These are phyloP conservation scores for Raphanus hybrid DNA, from an alignment of 441 rosid species.

Conservation along the genomic window DNA sequence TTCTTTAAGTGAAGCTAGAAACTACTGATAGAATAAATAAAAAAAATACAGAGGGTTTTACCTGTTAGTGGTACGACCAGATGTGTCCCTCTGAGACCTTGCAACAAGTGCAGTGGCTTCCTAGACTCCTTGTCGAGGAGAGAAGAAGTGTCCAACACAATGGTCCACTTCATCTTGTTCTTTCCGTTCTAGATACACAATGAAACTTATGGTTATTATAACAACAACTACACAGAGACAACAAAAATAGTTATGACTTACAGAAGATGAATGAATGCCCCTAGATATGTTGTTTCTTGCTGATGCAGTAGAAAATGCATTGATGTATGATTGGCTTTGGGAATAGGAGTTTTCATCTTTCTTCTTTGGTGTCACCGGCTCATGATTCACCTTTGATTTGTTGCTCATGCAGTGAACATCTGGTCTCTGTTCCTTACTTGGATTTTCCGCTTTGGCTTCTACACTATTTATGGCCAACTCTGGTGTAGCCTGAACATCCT, in stretches of 20 bases:
- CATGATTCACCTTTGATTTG: constrained; percentile 45
- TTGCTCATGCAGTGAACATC: constrained; percentile 37
- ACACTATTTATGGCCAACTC: constrained; percentile 21
- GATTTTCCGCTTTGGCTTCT: constrained; percentile 20
- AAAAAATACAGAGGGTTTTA: constrained; percentile 25
- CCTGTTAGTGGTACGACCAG: constrained; percentile 79
- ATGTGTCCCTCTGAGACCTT: constrained; percentile 83
- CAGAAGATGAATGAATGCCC: constrained; percentile 44
- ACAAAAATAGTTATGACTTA: constrained; percentile 30
- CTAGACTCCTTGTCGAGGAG: constrained; percentile 68
- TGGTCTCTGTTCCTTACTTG: constrained; percentile 44
- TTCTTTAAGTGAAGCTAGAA: neutral
- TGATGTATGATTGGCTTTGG: constrained; percentile 42
- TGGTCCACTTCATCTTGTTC: constrained; percentile 66
- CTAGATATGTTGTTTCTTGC: constrained; percentile 45
- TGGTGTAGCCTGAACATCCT: constrained; percentile 37
- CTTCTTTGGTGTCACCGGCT: constrained; percentile 36
- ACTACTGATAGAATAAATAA: neutral
- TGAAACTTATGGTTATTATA: constrained; percentile 22
- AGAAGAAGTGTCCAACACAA: constrained; percentile 74
- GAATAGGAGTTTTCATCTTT: constrained; percentile 44
- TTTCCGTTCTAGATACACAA: constrained; percentile 49
- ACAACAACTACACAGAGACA: constrained; percentile 1
- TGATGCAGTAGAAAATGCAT: constrained; percentile 36
- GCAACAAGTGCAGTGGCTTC: constrained; percentile 70